These are phyloP conservation scores for Leccinellum rugosiceps DNA, from an alignment of 768 basidiomycete species.

Conservation along the genomic window DNA sequence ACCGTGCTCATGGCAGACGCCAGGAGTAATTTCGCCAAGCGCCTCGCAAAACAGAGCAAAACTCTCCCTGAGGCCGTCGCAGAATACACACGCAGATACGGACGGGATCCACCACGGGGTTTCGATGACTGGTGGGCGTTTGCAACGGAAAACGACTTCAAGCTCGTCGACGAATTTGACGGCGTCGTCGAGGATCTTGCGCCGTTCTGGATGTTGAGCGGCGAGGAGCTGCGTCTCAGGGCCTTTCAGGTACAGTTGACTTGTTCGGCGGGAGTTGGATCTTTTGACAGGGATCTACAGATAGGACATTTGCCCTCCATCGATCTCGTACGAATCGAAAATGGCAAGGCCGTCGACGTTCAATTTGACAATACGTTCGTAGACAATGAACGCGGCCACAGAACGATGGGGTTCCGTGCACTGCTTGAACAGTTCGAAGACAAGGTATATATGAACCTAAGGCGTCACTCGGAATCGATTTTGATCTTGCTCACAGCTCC, in stretches of 20 bases:
- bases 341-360: conserved; percentile 58
- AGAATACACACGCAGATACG: conserved; percentile 80
- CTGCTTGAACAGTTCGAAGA: conserved; percentile 73
- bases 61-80: conserved; percentile 73
- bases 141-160: conserved; percentile 64
- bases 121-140: conserved; percentile 92
- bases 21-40: conserved; percentile 62
- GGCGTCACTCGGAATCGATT: neutral
- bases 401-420: conserved; percentile 70
- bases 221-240: conserved; percentile 67
- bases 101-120: conserved; percentile 78
- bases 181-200: conserved; percentile 72
- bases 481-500: conserved; percentile 49
- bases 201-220: conserved; percentile 78
- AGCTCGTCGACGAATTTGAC: conserved; percentile 90
- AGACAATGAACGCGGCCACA: conserved; percentile 68
- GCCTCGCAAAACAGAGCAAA: conserved; percentile 73
- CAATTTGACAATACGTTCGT: conserved; percentile 53
- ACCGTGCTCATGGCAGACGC: conserved; percentile 81
- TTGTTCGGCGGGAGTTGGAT: neutral
- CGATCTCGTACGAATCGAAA: conserved; percentile 76
- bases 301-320: conserved; percentile 80
- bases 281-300: conserved; percentile 33
- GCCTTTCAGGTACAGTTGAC: conserved; percentile 45
- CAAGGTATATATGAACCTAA: conserved; percentile 43